Evolutionary conservation across 2,329 filamentous ascomycete genomes (phyloP).

Genomic region (Diaporthe batatas): DNA sequence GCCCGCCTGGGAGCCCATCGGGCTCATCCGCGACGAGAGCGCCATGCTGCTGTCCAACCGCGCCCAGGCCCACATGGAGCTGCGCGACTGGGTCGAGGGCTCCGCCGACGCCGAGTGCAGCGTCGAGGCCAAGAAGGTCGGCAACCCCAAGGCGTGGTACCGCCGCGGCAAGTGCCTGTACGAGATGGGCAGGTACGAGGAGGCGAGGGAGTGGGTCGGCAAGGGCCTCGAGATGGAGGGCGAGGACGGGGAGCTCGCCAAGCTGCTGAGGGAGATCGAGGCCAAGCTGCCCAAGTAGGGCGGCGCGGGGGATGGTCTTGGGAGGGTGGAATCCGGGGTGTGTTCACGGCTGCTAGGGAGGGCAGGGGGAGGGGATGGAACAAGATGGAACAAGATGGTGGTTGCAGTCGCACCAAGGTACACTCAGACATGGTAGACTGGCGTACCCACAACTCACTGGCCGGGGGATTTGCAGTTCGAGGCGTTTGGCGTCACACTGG

Average conservation of each 20-base stretch:
- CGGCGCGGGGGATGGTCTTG: slow-evolving; percentile 44
- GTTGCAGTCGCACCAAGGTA: background rate
- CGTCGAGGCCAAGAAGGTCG: slow-evolving; percentile 86
- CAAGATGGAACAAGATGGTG: background rate
- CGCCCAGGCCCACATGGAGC: slow-evolving; percentile 89
- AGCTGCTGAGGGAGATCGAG: slow-evolving; percentile 74
- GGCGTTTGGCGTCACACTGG: slow-evolving; percentile 26
- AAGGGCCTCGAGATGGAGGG: slow-evolving; percentile 87
- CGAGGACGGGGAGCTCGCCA: slow-evolving; percentile 73
- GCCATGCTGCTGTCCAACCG: slow-evolving; percentile 85
- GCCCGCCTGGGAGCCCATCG: slow-evolving; percentile 89
- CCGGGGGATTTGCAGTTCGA: background rate
- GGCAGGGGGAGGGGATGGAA: no score
- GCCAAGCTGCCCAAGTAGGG: slow-evolving; percentile 52
- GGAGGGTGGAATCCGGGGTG: background rate
- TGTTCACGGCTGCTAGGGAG: background rate
- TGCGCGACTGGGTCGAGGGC: slow-evolving; percentile 86
- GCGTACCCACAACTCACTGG: background rate
- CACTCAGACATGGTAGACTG: background rate
- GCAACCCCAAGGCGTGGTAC: slow-evolving; percentile 97
- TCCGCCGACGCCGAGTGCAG: slow-evolving; percentile 89
- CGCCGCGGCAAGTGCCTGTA: slow-evolving; percentile 84
- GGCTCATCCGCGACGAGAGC: slow-evolving; percentile 87
- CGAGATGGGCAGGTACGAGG: slow-evolving; percentile 90
- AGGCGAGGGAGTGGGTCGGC: slow-evolving; percentile 84